A percentile compares a stretch with the other conserved stretches of the same genome.
These are phyloP conservation scores for Cyanophora paradoxa DNA, from an alignment of 78 protist species.

Conservation along the genomic window DNA sequence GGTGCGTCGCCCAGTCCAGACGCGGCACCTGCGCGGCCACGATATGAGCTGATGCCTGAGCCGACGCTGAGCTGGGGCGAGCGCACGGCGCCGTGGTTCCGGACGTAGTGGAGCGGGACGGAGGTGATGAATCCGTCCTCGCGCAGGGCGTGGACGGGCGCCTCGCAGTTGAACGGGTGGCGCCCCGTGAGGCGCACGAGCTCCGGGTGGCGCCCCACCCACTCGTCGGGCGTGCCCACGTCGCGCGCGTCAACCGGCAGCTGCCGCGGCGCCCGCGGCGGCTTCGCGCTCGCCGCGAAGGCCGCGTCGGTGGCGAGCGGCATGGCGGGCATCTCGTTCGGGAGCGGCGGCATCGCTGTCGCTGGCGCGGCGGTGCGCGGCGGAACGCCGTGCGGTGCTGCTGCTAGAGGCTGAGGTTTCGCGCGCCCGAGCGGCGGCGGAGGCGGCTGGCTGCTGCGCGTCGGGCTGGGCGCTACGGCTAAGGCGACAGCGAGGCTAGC, in stretches of 20 bases:
- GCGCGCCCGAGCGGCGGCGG: too few relatives aligned
- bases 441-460: too few relatives aligned
- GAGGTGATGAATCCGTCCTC: slow-evolving; percentile 22
- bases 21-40: background rate
- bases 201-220: slow-evolving; percentile 28
- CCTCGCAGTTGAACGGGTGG: slow-evolving; percentile 37
- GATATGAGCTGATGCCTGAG: background rate
- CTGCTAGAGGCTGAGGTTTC: too few relatives aligned
- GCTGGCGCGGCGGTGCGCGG: too few relatives aligned
- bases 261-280: too few relatives aligned
- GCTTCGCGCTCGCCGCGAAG: too few relatives aligned
- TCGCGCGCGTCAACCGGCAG: slow-evolving; percentile 26
- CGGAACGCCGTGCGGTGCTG: too few relatives aligned
- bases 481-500: too few relatives aligned
- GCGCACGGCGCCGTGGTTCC: slow-evolving; percentile 30
- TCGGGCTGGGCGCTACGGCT: too few relatives aligned
- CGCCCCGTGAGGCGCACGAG: slow-evolving; percentile 35
- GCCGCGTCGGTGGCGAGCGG: too few relatives aligned
- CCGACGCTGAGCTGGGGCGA: background rate
- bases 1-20: slow-evolving; percentile 1
- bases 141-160: slow-evolving; percentile 20
- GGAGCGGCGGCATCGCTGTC: too few relatives aligned
- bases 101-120: slow-evolving; percentile 23
- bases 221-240: slow-evolving; percentile 30
- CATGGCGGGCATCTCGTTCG: too few relatives aligned